These are phyloP conservation scores for Cordyceps cateniannulata DNA, from an alignment of 2,329 filamentous ascomycete species.

Conservation along the genomic window DNA sequence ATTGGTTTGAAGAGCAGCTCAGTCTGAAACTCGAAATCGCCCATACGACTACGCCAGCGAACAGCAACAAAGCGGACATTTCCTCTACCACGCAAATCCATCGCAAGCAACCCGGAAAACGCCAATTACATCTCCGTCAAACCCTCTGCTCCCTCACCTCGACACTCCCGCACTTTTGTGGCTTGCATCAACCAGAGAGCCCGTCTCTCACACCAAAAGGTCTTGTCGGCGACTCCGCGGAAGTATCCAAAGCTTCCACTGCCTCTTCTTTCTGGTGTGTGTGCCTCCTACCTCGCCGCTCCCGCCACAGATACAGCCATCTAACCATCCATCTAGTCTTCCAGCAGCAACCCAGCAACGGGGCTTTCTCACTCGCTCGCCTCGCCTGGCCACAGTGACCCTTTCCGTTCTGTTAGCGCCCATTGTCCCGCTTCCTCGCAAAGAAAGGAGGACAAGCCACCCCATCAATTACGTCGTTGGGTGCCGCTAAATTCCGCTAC, in stretches of 20 bases:
- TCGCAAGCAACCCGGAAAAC: not conserved
- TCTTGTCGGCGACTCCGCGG: slow-evolving; percentile 8
- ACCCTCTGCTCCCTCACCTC: not conserved
- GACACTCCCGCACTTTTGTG: not conserved
- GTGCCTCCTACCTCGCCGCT: not conserved
- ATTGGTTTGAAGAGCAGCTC: not conserved
- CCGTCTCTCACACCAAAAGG: not conserved
- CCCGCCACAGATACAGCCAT: not conserved
- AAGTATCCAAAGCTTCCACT: not conserved
- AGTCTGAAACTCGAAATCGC: not conserved
- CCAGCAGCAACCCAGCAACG: not conserved
- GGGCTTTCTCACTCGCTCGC: not conserved
- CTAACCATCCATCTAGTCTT: not conserved
- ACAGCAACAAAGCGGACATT: not conserved
- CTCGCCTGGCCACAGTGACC: slow-evolving; percentile 3
- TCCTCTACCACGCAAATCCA: not conserved
- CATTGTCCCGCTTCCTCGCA: slow-evolving; percentile 7
- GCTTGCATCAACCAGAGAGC: slow-evolving; percentile 5
- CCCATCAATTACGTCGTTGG: slow-evolving; percentile 13
- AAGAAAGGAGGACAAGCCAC: slow-evolving; percentile 3
- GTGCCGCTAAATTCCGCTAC: slow-evolving; percentile 8
- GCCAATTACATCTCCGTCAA: not conserved
- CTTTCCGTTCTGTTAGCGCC: slow-evolving; percentile 4
- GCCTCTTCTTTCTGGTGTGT: not conserved
- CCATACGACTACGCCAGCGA: not conserved